phyloP scores from a whole-genome alignment of 148 eudicot species.

The Selenicereus undatus region DNA sequence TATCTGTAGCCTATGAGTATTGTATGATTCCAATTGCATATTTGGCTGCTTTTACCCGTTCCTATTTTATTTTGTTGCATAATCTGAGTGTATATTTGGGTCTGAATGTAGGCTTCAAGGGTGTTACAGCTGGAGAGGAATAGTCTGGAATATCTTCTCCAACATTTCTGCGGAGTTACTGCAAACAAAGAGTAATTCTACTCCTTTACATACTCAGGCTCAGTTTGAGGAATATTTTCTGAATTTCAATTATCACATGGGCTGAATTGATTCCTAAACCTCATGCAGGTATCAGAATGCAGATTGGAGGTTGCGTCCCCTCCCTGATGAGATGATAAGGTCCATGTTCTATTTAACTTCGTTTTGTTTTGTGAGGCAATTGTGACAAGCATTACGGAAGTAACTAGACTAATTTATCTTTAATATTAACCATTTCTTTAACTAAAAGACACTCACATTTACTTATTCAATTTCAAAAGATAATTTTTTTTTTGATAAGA shows the following conservation, averaged over 20 bases:
- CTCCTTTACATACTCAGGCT: not conserved
- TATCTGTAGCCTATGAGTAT: not conserved
- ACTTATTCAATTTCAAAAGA: not conserved
- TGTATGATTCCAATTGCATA: slow-evolving; percentile 6
- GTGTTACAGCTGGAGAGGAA: slow-evolving; percentile 83
- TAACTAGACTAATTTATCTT: not conserved
- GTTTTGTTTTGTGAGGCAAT: not conserved
- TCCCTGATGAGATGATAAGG: slow-evolving; percentile 88
- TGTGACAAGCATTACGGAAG: not conserved
- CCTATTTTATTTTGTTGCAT: not conserved
- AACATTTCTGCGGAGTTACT: slow-evolving; percentile 71
- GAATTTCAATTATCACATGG: not conserved
- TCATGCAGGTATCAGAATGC: slow-evolving; percentile 89
- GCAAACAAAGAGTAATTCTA: slow-evolving; percentile 90
- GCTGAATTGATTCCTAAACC: slow-evolving; percentile 11
- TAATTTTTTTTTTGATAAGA: not conserved
- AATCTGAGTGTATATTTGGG: slow-evolving; percentile 16
- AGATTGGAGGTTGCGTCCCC: slow-evolving; percentile 98
- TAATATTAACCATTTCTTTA: not conserved
- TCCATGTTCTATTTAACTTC: slow-evolving; percentile 18
- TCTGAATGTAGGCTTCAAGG: slow-evolving; percentile 68
- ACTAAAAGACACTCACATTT: not conserved
- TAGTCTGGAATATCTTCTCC: slow-evolving; percentile 82
- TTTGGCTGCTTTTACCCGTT: not conserved
- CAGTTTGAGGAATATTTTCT: not conserved